phyloP scores from a whole-genome alignment of 495 filamentous ascomycete species.

The Penicillium simplicissimum region DNA sequence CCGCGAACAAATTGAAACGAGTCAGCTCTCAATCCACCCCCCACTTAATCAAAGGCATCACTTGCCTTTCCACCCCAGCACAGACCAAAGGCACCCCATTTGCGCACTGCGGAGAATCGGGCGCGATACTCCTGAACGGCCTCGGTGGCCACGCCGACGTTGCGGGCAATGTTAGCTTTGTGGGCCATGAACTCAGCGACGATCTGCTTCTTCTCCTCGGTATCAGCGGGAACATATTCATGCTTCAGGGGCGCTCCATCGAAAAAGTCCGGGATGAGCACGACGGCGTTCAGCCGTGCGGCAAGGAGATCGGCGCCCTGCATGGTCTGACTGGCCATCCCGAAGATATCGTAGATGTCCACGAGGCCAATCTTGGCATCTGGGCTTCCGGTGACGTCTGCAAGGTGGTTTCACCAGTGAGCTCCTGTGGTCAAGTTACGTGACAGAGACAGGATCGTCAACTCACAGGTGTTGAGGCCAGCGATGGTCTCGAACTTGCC shows the following conservation, averaged over 20 bases:
- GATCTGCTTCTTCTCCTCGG: constrained; percentile 43
- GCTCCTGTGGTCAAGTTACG: not conserved
- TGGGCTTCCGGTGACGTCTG: constrained; percentile 47
- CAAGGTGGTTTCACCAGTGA: not conserved
- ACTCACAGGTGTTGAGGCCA: constrained; percentile 68
- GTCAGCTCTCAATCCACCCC: not conserved
- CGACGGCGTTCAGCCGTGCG: constrained; percentile 32
- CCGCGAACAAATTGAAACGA: not conserved
- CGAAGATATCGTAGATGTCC: constrained; percentile 58
- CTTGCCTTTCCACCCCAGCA: constrained; percentile 54
- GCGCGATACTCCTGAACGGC: constrained; percentile 27
- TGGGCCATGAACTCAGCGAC: constrained; percentile 31
- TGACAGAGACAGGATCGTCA: not conserved
- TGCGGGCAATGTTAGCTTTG: constrained; percentile 26
- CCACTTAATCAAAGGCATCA: not conserved
- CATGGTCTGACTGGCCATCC: constrained; percentile 49
- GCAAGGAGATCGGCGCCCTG: constrained; percentile 59
- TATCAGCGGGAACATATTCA: constrained; percentile 41
- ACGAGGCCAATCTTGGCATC: constrained; percentile 43
- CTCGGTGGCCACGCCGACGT: constrained; percentile 26
- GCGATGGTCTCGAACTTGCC: constrained; percentile 64
- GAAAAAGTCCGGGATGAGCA: constrained; percentile 52
- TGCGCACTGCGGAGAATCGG: constrained; percentile 35
- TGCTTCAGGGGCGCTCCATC: constrained; percentile 33
- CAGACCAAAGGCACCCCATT: constrained; percentile 47